Percentiles rank a stretch among this genome's conserved stretches.
These are phyloP conservation scores for Arabidopsis arenosa DNA, from an alignment of 345 rosid genomes.

Conservation along the genomic window DNA sequence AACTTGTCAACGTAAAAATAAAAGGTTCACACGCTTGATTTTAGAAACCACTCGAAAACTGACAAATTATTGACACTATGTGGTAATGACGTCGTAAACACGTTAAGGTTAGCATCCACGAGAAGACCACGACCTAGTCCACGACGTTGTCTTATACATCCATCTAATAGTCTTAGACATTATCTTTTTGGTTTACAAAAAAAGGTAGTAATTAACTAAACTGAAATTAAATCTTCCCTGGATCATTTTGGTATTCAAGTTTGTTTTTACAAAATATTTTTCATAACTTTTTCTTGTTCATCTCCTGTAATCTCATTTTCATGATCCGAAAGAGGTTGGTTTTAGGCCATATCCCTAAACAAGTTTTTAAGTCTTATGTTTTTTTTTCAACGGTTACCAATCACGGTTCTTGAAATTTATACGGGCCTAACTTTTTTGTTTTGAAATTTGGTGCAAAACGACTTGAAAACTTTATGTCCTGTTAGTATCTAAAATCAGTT, in stretches of 20 bases:
- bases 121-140: conserved; percentile 39
- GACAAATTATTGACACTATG: neutral
- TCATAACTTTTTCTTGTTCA: neutral
- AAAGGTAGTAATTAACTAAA: neutral
- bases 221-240: conserved; percentile 3
- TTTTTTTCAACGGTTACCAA: neutral
- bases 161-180: conserved; percentile 9
- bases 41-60: neutral
- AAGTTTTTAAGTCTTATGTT: neutral
- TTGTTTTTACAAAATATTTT: neutral
- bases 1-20: conserved; percentile 26
- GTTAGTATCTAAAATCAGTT: neutral
- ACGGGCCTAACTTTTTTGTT: neutral
- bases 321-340: neutral
- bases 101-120: conserved; percentile 26
- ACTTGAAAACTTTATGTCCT: neutral
- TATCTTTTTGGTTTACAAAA: conserved; percentile 2
- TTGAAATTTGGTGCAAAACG: neutral
- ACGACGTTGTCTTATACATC: conserved; percentile 26
- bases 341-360: neutral
- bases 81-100: conserved; percentile 23
- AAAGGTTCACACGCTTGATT: neutral
- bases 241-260: neutral
- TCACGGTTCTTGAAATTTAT: neutral
- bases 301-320: neutral